phyloP scores from a whole-genome alignment of 768 basidiomycete genomes.

The Russula brevipes region DNA sequence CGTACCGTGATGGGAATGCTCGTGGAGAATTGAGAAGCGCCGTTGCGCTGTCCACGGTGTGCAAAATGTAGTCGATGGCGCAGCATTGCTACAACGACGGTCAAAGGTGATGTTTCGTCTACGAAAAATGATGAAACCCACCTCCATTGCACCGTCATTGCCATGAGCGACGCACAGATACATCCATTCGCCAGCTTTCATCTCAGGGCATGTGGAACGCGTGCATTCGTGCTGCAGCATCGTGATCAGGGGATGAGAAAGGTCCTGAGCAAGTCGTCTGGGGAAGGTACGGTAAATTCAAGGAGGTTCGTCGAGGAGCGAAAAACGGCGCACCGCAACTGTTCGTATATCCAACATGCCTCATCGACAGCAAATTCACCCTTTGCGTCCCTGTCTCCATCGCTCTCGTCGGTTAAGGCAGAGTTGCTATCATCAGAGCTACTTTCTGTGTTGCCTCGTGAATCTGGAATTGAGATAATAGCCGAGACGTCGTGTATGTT shows the following conservation, averaged over 20 bases:
- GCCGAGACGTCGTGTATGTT: conserved; percentile 86
- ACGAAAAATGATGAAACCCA: conserved; percentile 31
- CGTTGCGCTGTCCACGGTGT: conserved; percentile 90
- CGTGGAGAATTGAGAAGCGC: conserved; percentile 86
- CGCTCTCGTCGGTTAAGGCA: conserved; percentile 32
- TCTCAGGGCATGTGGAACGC: conserved; percentile 82
- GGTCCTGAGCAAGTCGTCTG: conserved; percentile 83
- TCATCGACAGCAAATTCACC: conserved; percentile 64
- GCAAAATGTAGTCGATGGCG: conserved; percentile 93
- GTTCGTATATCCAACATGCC: conserved; percentile 80
- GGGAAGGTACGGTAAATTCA: not conserved
- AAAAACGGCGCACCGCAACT: conserved; percentile 41
- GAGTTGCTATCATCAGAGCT: conserved; percentile 16
- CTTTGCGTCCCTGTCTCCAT: conserved; percentile 34
- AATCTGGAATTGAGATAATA: conserved; percentile 68
- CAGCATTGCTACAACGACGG: conserved; percentile 69
- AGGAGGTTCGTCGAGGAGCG: not conserved
- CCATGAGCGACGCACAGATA: conserved; percentile 96
- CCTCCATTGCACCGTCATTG: conserved; percentile 83
- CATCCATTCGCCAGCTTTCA: conserved; percentile 99
- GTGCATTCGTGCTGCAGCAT: conserved; percentile 85
- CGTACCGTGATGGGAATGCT: conserved; percentile 85
- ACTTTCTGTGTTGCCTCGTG: conserved; percentile 25
- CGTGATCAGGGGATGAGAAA: conserved; percentile 80
- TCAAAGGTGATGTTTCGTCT: not conserved